Evolutionary conservation across 2,329 filamentous ascomycete genomes (phyloP), one percentile per base, ranked within the genome.

Genomic region (Botrytis cinerea): DNA sequence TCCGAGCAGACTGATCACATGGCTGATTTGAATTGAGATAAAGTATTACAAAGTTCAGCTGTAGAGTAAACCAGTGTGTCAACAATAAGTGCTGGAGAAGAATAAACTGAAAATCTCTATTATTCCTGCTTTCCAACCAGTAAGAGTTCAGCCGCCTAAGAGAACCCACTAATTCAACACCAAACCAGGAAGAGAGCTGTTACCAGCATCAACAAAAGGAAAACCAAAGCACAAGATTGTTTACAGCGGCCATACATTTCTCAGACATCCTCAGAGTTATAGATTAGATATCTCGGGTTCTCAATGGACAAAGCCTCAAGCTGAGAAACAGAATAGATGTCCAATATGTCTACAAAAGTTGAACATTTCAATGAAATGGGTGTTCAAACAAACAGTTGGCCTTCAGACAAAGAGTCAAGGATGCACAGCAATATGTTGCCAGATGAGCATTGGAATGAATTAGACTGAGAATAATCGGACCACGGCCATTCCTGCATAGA

Each of bases 51-150:
- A 60, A 4, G 0, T 61, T 8, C 5, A n/a, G 14, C 2, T 4
- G 59, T 12, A 7, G 28, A 12, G 22, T 2, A 61, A 7, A n/a
- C 1, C 2, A 16, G 5, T 4, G 6, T 25, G 14, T 7, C 22
- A 4, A 18, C 6, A 38, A 9, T 2, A 3, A 7, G 2, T 14
- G 25, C 32, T 6, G 5, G 35, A 14, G 22, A 3, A 22, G 1
- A 7, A 16, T 61, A 4, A 25, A 12, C 22, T 25, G 10, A 25
- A 4, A 38, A 35, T 14, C 7, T 10, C 32, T 1, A 18, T 59
- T 6, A 5, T 5, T 28, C 4, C 54, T 1, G 7, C 5, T 10
- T 32, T 18, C 3, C 16, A 61, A 61, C 25, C 59, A 61, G 1
- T 20, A 7, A 61, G 6, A 6, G 14, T 35, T 14, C 8, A 6